Base-by-base conservation (phyloP, 2,329 filamentous ascomycete species). In the Diaporthe australafricana region DNA sequence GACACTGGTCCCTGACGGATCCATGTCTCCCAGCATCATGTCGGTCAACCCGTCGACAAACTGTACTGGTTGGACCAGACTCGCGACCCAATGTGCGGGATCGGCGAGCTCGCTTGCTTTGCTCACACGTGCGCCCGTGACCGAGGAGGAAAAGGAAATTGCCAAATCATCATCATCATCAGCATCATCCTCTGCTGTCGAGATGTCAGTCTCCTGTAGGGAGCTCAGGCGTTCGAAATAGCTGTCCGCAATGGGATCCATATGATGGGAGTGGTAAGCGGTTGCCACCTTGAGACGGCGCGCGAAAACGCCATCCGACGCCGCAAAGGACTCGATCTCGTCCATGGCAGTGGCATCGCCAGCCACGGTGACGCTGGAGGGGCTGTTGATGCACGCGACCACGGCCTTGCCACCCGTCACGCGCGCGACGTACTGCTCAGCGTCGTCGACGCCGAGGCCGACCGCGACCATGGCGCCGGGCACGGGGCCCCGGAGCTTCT, bases 321-420 rank as follows among this genome's bases (percentile, higher is more conserved):
- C 38, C 17, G 79, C 66, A 47, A 74, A 42, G 2, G 56, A 40
- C 17, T 74, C 71, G 1, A 82, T 56, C 7, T 75, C 73, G 20
- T 77, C 68, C 2, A 83, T 71, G 1, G 75, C 77, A 1, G 50
- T 55, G 2, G 48, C 56, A 32, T 80, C 77, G 1, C 82, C 82
- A 0, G 82, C 80, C 0, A 83, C n/a, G 0, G 82, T 84, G 9
- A 79, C 71, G 60, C 78, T 84, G 0, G 72, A 32, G 0, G 81
- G 80, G 35, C 72, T 73, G 38, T 73, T 73, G 62, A 60, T 17
- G 17, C 71, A 73, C 0, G 60, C 71, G 16, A 70, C 60, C 9
- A 70, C 68, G 9, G 77, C 35, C 38, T 62, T 32, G 0, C 11
- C 42, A 5, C 14, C 5, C 1, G 17, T 38, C 17, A n/a, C 2